Conservation (phyloP, 2,329 filamentous ascomycete genomes). For the Rugonectria rugulosa region DNA sequence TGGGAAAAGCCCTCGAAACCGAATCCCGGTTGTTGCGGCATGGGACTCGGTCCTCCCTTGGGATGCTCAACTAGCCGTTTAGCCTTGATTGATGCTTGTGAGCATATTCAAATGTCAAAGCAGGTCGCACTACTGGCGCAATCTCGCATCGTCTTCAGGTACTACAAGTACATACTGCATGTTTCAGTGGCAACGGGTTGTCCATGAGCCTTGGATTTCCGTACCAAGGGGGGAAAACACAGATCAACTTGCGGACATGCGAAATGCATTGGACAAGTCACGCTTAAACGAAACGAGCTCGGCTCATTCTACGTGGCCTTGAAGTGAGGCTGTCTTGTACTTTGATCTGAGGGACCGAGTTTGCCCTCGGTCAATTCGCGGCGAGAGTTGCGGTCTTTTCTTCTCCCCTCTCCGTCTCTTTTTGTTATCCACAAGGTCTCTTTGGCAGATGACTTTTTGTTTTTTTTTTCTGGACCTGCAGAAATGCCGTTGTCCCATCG, state of each 20-base stretch:
- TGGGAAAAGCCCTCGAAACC: slow-evolving; percentile 6
- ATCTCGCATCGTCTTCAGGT: not conserved
- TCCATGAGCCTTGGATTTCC: too few species aligned
- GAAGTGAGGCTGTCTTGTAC: too few species aligned
- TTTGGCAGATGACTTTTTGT: not conserved
- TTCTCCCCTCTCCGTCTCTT: not conserved
- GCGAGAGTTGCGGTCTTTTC: not conserved
- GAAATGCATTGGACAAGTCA: not conserved
- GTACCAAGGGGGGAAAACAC: too few species aligned
- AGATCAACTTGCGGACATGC: too few species aligned
- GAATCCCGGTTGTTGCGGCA: not conserved
- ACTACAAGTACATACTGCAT: too few species aligned
- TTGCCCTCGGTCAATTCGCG: not conserved
- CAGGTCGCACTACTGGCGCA: too few species aligned
- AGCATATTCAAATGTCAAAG: not conserved
- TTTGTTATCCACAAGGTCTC: too few species aligned
- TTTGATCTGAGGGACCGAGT: too few species aligned
- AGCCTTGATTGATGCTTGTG: not conserved
- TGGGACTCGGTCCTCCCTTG: too few species aligned
- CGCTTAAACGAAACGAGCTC: slow-evolving; percentile 8
- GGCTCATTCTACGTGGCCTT: slow-evolving; percentile 15
- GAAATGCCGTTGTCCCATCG: not conserved
- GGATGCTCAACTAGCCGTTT: too few species aligned
- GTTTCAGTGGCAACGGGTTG: too few species aligned
- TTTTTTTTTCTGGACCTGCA: not conserved